Evolutionary conservation across 768 basidiomycete species (phyloP).

Genomic region (Phaeotremella fagi): DNA sequence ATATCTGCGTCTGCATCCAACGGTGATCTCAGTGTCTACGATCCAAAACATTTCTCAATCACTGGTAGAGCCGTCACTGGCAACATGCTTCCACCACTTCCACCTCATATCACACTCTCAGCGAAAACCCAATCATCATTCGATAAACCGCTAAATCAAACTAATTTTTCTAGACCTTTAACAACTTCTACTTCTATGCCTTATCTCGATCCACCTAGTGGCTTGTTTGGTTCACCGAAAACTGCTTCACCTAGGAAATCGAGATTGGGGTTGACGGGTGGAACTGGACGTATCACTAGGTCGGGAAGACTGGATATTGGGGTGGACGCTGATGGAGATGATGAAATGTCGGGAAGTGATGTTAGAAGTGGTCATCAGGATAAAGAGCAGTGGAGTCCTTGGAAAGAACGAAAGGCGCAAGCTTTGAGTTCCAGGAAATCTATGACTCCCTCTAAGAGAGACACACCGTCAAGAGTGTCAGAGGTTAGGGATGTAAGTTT

Average conservation of each 20-base stretch:
- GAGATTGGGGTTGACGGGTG: neutral
- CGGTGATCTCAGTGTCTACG: conserved; percentile 6
- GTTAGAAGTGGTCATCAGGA: conserved; percentile 1
- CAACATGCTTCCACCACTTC: conserved; percentile 24
- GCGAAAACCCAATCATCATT: conserved; percentile 4
- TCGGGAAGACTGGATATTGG: conserved; percentile 11
- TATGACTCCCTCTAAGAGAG: conserved; percentile 10
- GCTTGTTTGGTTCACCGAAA: conserved; percentile 3
- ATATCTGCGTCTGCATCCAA: neutral
- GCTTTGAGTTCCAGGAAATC: conserved; percentile 9
- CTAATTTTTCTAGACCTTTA: conserved; percentile 27
- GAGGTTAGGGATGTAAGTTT: conserved; percentile 15
- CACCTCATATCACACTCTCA: conserved; percentile 14
- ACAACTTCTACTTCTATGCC: conserved; percentile 18
- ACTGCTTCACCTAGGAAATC: conserved; percentile 8
- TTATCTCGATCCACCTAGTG: conserved; percentile 22
- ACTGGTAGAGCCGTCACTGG: conserved; percentile 21
- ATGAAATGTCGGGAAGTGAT: conserved; percentile 5
- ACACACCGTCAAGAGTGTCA: conserved; percentile 1
- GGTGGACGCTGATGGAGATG: conserved; percentile 10
- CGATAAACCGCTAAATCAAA: neutral
- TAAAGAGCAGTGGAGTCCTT: conserved; percentile 20
- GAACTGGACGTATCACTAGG: conserved; percentile 4
- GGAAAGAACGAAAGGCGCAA: conserved; percentile 19
- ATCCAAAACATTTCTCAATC: conserved; percentile 12